Evolutionary conservation across 1,139 yeast species (phyloP).

Genomic region (Magnusiomyces paraingens): DNA sequence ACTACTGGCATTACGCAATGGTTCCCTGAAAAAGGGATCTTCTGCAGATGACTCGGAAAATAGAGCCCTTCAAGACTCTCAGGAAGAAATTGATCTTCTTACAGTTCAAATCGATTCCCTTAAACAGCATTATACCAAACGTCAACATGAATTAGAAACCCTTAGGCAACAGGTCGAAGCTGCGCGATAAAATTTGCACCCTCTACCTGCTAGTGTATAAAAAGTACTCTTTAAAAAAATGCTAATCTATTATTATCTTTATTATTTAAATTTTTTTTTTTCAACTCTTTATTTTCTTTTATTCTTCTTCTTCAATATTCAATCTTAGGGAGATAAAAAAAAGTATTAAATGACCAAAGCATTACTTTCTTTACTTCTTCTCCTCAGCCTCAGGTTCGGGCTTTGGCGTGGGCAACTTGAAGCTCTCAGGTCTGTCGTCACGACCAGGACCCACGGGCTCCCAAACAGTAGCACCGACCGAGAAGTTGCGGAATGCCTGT

Average conservation of each 20-base stretch:
- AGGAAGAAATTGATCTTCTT: slow-evolving; percentile 55
- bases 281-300: not conserved
- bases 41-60: slow-evolving; percentile 17
- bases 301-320: not conserved
- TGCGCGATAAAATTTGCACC: not conserved
- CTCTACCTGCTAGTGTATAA: not conserved
- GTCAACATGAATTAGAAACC: slow-evolving; percentile 45
- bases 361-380: slow-evolving; percentile 26
- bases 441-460: slow-evolving; percentile 87
- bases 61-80: slow-evolving; percentile 8
- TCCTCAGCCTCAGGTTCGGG: slow-evolving; percentile 47
- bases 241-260: not conserved
- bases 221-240: not conserved
- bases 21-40: slow-evolving; percentile 16
- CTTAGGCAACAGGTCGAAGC: slow-evolving; percentile 41
- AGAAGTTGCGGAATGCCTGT: slow-evolving; percentile 87
- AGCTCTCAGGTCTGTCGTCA: slow-evolving; percentile 73
- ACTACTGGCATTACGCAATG: slow-evolving; percentile 32
- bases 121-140: slow-evolving; percentile 48
- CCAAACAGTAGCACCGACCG: slow-evolving; percentile 86
- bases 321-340: not conserved
- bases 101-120: slow-evolving; percentile 58
- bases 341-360: not conserved
- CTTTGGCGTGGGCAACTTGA: slow-evolving; percentile 76
- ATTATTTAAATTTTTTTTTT: not conserved